Percentiles rank a stretch among this genome's conserved stretches.
phyloP scores from a whole-genome alignment of 2,329 filamentous ascomycete genomes.

The Sodiomyces alkalinus region DNA sequence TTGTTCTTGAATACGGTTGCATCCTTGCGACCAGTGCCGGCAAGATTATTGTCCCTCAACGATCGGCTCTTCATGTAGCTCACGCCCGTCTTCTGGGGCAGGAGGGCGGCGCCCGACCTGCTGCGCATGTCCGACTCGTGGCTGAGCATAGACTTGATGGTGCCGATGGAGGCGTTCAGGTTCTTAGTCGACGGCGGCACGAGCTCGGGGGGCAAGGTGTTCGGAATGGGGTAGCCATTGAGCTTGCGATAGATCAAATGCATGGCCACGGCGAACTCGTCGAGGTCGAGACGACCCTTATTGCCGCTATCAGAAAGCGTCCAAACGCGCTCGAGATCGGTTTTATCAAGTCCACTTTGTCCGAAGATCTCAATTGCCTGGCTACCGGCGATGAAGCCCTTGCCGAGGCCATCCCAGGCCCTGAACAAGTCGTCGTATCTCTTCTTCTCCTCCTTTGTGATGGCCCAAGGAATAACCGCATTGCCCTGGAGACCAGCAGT shows the following conservation, averaged over 20 bases:
- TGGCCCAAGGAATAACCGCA: constrained; percentile 93
- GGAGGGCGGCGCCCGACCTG: constrained; percentile 72
- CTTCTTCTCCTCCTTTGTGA: constrained; percentile 97
- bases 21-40: constrained; percentile 60
- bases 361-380: constrained; percentile 95
- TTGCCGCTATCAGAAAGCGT: constrained; percentile 88
- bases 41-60: constrained; percentile 52
- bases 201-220: constrained; percentile 75
- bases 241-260: constrained; percentile 96
- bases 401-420: constrained; percentile 89
- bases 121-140: constrained; percentile 84
- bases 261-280: constrained; percentile 98
- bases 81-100: constrained; percentile 94
- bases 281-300: constrained; percentile 83
- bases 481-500: constrained; percentile 82
- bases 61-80: constrained; percentile 96
- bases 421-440: constrained; percentile 91
- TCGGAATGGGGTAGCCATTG: constrained; percentile 87
- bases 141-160: constrained; percentile 77
- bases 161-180: constrained; percentile 81
- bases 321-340: constrained; percentile 86
- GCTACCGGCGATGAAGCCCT: constrained; percentile 81
- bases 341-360: constrained; percentile 83
- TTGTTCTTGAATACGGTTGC: constrained; percentile 96
- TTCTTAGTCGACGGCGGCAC: constrained; percentile 91